Conservation (phyloP, 1,284 basidiomycete species). For the Boletus coffeatus region DNA sequence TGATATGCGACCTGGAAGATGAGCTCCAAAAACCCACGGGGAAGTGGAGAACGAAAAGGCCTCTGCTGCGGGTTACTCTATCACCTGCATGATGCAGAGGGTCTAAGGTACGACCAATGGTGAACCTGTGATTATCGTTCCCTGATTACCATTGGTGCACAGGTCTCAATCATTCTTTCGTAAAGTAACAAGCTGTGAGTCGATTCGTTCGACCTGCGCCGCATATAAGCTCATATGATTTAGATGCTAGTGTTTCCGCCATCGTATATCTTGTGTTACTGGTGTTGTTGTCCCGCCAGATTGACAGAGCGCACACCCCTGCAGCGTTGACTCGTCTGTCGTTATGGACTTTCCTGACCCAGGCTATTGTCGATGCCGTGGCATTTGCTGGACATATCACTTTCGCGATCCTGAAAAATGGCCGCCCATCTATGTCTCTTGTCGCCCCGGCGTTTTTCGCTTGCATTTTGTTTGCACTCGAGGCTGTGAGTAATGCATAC, state of each 20-base stretch:
- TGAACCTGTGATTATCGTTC: not conserved
- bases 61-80: constrained; percentile 70
- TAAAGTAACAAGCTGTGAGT: constrained; percentile 76
- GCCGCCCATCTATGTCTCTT: constrained; percentile 70
- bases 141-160: constrained; percentile 4
- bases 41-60: constrained; percentile 48
- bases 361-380: constrained; percentile 73
- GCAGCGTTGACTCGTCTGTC: constrained; percentile 74
- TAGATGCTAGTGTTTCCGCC: constrained; percentile 71
- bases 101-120: constrained; percentile 47
- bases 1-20: constrained; percentile 36
- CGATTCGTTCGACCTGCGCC: not conserved
- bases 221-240: constrained; percentile 3
- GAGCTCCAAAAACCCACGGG: constrained; percentile 72
- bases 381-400: constrained; percentile 84
- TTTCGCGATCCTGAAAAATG: constrained; percentile 77
- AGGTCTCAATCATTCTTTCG: constrained; percentile 67
- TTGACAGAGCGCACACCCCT: constrained; percentile 70
- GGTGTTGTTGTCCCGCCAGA: constrained; percentile 66
- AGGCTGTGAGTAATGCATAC: constrained; percentile 49
- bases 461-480: constrained; percentile 63
- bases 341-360: constrained; percentile 74
- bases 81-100: constrained; percentile 59
- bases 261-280: constrained; percentile 66
- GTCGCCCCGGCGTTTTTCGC: constrained; percentile 80